phyloP scores from a whole-genome alignment of 345 rosid species.

The Nephelium lappaceum region DNA sequence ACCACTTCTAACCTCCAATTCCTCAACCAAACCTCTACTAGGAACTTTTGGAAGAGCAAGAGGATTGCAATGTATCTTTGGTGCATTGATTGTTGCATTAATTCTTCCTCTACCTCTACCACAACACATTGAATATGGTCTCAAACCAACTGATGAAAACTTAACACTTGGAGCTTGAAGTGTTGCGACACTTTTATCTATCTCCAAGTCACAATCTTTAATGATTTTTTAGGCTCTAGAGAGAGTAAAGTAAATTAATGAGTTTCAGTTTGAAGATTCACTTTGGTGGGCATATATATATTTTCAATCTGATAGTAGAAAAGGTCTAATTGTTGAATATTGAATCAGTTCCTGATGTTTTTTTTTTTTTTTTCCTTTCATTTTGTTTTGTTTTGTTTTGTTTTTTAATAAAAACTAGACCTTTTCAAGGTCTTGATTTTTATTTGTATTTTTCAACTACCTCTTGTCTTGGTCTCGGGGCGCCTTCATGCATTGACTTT shows the following conservation, averaged over 20 bases:
- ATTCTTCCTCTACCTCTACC: constrained; percentile 1
- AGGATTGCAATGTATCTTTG: constrained; percentile 15
- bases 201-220: background rate
- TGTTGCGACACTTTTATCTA: constrained; percentile 23
- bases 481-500: constrained; percentile 21
- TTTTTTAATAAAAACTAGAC: background rate
- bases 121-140: background rate
- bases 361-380: too few species aligned
- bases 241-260: background rate
- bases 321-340: constrained; percentile 21
- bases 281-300: constrained; percentile 1
- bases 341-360: background rate
- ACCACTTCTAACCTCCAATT: constrained; percentile 17
- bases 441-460: background rate
- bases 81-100: constrained; percentile 21
- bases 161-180: constrained; percentile 28
- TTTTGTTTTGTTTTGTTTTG: too few species aligned
- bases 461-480: background rate
- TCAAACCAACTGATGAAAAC: constrained; percentile 14
- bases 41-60: constrained; percentile 29
- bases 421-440: background rate
- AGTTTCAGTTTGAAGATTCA: constrained; percentile 1
- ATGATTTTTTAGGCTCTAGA: background rate
- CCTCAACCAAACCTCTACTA: constrained; percentile 18
- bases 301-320: constrained; percentile 1